phyloP scores from a whole-genome alignment of 2,329 filamentous ascomycete genomes.

The Sordariomycetes sp. region DNA sequence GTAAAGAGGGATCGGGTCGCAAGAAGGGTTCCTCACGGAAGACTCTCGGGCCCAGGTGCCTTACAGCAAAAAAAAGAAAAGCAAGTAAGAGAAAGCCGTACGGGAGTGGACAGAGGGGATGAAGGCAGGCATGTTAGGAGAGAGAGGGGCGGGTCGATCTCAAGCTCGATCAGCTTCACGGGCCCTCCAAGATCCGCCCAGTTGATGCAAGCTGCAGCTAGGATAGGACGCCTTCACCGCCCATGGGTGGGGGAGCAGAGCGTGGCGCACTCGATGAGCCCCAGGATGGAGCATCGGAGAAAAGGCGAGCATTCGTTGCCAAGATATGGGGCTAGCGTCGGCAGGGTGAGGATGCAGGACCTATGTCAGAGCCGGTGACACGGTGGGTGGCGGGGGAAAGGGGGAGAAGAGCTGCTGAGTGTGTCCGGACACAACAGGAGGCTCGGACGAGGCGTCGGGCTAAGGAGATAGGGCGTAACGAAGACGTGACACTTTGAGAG shows the following conservation, averaged over 20 bases:
- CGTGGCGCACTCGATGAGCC: neutral
- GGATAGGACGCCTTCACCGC: neutral
- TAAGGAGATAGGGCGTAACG: neutral
- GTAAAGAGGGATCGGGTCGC: neutral
- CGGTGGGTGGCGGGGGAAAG: neutral
- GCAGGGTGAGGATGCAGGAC: neutral
- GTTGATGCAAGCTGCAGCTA: neutral
- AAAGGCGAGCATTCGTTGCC: neutral
- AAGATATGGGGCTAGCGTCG: neutral
- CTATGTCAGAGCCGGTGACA: too few species aligned
- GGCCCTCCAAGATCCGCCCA: neutral
- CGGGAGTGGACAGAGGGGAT: too few species aligned
- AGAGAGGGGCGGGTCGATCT: neutral
- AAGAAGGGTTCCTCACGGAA: neutral
- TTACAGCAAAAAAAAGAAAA: too few species aligned
- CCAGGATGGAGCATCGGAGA: neutral
- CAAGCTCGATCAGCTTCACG: neutral
- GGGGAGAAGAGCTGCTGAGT: neutral
- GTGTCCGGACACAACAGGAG: neutral
- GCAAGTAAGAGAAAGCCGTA: too few species aligned
- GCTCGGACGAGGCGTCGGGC: neutral
- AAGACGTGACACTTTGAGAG: neutral
- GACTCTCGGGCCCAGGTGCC: neutral
- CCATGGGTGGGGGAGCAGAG: neutral
- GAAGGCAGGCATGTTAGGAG: too few species aligned